Conservation (phyloP, 192 early-diverging fungal species). For the Coemansia sp. region DNA sequence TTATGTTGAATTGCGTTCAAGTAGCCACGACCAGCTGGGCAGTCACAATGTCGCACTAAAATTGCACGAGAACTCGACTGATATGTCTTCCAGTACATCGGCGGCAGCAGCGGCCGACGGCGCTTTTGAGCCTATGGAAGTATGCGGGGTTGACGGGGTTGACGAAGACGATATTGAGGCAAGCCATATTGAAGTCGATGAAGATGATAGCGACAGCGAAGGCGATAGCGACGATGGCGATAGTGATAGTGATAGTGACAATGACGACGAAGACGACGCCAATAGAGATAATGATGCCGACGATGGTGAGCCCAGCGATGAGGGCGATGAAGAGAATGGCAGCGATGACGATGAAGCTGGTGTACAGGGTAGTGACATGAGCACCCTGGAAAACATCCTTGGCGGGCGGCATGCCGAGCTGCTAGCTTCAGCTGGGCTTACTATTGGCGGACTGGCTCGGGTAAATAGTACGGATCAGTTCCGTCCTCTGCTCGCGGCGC, state of each 20-base stretch:
- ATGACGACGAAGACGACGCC: background rate
- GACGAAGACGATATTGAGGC: background rate
- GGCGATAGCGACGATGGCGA: background rate
- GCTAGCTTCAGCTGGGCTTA: conserved; percentile 14
- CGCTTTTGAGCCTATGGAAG: background rate
- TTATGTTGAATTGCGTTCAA: background rate
- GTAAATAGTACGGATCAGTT: conserved; percentile 52
- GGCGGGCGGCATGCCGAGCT: conserved; percentile 7
- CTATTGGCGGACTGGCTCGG: conserved; percentile 21
- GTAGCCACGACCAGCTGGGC: background rate
- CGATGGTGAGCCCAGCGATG: conserved; percentile 1
- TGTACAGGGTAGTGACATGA: background rate
- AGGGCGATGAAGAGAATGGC: background rate
- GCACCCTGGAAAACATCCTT: conserved; percentile 8
- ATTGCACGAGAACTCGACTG: background rate
- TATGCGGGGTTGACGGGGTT: background rate
- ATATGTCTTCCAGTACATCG: background rate
- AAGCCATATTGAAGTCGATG: conserved; percentile 11
- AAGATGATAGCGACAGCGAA: background rate
- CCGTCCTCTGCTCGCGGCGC: conserved; percentile 61
- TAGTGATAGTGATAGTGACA: background rate
- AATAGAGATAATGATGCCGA: background rate
- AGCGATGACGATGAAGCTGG: background rate
- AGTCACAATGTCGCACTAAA: background rate
- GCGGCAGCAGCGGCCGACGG: background rate